phyloP scores from a whole-genome alignment of 371 early-diverging fungal species.

The Circinella minor region DNA sequence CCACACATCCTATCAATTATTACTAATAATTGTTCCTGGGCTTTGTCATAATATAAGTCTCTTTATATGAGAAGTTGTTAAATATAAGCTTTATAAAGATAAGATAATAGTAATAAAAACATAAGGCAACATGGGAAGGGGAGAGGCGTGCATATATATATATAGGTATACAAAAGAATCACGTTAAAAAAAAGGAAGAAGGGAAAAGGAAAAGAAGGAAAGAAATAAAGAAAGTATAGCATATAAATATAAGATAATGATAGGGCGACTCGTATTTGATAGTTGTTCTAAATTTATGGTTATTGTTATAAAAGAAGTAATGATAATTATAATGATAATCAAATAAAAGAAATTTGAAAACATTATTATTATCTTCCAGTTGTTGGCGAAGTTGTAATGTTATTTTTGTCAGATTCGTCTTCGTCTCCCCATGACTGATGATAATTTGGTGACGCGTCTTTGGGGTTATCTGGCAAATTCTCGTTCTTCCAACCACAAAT shows the following conservation, averaged over 20 bases:
- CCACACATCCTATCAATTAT: neutral
- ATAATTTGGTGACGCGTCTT: neutral
- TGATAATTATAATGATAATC: no score
- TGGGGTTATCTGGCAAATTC: slow-evolving; percentile 28
- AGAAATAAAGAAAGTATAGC: neutral
- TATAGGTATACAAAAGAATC: slow-evolving; percentile 5
- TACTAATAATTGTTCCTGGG: no score
- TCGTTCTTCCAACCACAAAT: slow-evolving; percentile 40
- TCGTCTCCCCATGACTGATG: neutral
- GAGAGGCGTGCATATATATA: no score
- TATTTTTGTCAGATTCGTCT: neutral
- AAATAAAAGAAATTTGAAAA: no score
- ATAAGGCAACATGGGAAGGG: neutral
- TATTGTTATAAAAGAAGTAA: no score
- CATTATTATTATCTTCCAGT: neutral
- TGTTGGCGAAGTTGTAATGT: neutral
- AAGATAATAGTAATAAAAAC: neutral
- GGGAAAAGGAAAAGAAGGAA: neutral
- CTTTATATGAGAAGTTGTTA: neutral
- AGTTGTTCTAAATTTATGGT: no score
- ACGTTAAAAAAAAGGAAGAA: neutral
- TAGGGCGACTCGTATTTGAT: no score
- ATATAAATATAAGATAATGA: no score
- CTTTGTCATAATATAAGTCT: no score
- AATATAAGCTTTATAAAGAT: neutral